Conservation (phyloP, 1,139 yeast genomes). For the Diutina catenulata region DNA sequence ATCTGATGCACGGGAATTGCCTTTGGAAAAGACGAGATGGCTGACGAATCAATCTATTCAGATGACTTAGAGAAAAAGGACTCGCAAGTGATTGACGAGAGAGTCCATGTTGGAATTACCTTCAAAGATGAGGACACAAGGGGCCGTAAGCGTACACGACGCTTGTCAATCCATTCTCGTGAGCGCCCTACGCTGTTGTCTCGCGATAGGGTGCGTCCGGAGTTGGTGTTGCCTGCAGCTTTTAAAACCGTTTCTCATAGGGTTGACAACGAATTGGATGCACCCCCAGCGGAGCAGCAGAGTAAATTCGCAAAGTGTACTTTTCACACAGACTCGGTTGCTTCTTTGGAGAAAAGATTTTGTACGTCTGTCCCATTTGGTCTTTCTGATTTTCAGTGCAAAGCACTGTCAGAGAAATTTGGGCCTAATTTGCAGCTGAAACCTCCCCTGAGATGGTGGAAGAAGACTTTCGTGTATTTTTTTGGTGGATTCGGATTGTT, state of each 20-base stretch:
- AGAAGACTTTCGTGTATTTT: conserved; percentile 24
- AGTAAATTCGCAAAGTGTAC: conserved; percentile 14
- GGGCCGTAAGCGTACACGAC: too few relatives aligned
- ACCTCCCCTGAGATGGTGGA: conserved; percentile 21
- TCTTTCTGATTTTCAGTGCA: conserved; percentile 11
- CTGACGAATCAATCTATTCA: too few relatives aligned
- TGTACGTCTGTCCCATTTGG: conserved; percentile 13
- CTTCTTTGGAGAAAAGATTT: conserved; percentile 14
- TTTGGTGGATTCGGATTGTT: conserved; percentile 43
- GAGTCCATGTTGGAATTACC: too few relatives aligned
- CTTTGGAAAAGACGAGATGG: too few relatives aligned
- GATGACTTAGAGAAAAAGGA: too few relatives aligned
- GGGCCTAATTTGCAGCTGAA: conserved; percentile 30
- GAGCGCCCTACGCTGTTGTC: background rate
- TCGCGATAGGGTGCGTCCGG: conserved; percentile 16
- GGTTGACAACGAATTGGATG: conserved; percentile 16
- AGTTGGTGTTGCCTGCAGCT: conserved; percentile 21
- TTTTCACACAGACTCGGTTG: conserved; percentile 16
- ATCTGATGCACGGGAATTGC: too few relatives aligned
- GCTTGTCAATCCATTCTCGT: background rate
- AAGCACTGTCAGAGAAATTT: conserved; percentile 12
- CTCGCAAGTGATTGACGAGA: too few relatives aligned
- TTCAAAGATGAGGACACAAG: too few relatives aligned
- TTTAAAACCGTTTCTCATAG: conserved; percentile 27
- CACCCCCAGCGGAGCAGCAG: conserved; percentile 6